A percentile compares a stretch with the other conserved stretches of the same genome.
These are phyloP conservation scores for Cladosporium colombiae DNA, from an alignment of 2,329 filamentous ascomycete genomes.

Conservation along the genomic window DNA sequence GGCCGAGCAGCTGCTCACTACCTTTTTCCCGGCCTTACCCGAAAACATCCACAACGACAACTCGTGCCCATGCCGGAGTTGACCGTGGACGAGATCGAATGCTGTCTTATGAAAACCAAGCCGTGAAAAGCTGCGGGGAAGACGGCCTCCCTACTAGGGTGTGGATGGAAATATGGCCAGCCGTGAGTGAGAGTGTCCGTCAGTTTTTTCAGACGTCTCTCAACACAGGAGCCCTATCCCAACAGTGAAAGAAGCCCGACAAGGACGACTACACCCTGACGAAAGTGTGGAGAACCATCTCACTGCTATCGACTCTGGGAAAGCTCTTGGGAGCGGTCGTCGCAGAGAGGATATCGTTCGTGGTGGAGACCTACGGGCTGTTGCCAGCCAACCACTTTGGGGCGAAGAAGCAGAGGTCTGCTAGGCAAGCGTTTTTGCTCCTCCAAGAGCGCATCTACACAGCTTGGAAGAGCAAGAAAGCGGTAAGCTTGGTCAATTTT, in stretches of 20 bases:
- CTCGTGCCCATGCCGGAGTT: background rate
- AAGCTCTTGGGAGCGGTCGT: background rate
- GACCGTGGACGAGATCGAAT: background rate
- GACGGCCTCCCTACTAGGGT: background rate
- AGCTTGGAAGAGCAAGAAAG: background rate
- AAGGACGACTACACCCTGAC: background rate
- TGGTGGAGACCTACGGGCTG: background rate
- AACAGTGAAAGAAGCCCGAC: background rate
- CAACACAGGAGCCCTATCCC: background rate
- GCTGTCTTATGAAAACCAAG: background rate
- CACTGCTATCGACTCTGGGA: background rate
- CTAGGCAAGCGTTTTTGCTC: background rate
- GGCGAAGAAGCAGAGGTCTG: background rate
- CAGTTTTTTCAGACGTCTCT: background rate
- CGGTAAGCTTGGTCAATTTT: background rate
- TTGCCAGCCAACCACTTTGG: background rate
- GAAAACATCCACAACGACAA: background rate
- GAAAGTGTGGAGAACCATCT: background rate
- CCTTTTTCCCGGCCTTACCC: background rate
- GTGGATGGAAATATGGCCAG: background rate
- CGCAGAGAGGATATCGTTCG: background rate
- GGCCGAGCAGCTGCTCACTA: background rate
- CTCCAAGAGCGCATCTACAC: background rate
- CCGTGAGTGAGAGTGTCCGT: background rate
- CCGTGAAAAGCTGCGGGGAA: background rate